Evolutionary conservation across 768 basidiomycete species (phyloP).

Genomic region (Boletellus ananiceps): DNA sequence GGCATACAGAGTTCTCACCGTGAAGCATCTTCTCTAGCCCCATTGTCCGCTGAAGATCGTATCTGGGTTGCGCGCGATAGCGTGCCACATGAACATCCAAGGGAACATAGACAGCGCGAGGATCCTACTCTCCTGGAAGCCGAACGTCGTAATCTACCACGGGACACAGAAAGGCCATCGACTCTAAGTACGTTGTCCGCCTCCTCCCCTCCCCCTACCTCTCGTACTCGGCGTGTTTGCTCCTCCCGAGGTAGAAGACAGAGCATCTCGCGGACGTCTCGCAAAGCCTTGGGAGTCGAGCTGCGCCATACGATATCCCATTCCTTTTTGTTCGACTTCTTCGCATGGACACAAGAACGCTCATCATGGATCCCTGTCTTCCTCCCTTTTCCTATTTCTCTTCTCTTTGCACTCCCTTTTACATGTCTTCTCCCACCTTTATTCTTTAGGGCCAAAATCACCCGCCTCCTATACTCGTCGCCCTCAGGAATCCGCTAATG

Average conservation of each 20-base stretch:
- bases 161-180: constrained; percentile 33
- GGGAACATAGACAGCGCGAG: constrained; percentile 26
- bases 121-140: constrained; percentile 14
- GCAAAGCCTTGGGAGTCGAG: constrained; percentile 46
- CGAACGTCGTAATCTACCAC: constrained; percentile 24
- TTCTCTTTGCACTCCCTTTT: constrained; percentile 29
- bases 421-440: constrained; percentile 29
- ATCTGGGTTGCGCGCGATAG: constrained; percentile 16
- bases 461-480: constrained; percentile 33
- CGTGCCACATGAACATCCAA: constrained; percentile 14
- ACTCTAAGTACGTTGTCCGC: constrained; percentile 46
- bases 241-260: constrained; percentile 38
- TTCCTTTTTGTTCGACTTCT: constrained; percentile 37
- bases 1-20: constrained; percentile 15
- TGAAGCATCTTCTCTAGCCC: constrained; percentile 16
- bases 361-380: constrained; percentile 38
- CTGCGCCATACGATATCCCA: constrained; percentile 26
- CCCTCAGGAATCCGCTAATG: constrained; percentile 19
- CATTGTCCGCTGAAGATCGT: constrained; percentile 24
- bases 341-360: constrained; percentile 38
- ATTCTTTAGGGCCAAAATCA: constrained; percentile 40
- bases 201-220: constrained; percentile 36
- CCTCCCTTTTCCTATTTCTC: constrained; percentile 27
- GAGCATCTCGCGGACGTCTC: constrained; percentile 34
- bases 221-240: constrained; percentile 33